Evolutionary conservation across 2,329 filamentous ascomycete genomes (phyloP).

Genomic region (Diplodia corticola): DNA sequence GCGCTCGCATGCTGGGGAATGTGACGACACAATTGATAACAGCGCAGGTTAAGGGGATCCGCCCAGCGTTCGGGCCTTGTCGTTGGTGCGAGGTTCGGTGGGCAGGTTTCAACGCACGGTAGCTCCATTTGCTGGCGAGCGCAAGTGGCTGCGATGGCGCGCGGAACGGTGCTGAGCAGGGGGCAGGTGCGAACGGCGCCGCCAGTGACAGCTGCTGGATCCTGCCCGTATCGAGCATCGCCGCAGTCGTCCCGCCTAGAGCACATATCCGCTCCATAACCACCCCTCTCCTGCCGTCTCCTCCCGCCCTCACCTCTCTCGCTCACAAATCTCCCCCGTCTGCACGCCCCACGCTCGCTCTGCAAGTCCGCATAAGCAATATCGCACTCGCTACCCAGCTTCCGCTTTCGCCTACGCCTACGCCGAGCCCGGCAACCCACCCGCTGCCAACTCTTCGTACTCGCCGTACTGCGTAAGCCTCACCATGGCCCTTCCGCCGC

Average conservation of each 20-base stretch:
- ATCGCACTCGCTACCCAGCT: constrained; percentile 4
- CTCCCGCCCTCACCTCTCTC: neutral
- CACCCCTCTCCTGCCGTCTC: neutral
- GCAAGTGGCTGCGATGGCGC: constrained; percentile 13
- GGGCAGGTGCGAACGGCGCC: neutral
- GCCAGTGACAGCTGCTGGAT: constrained; percentile 15
- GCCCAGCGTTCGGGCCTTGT: constrained; percentile 8
- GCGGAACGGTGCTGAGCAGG: constrained; percentile 10
- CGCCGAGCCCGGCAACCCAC: constrained; percentile 3
- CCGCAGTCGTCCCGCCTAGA: neutral
- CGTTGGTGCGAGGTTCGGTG: neutral
- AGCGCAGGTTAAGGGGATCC: neutral
- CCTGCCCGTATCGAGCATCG: constrained; percentile 17
- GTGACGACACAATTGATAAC: neutral
- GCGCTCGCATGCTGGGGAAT: neutral
- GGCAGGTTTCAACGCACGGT: constrained; percentile 17
- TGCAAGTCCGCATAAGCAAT: neutral
- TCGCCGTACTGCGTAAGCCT: constrained; percentile 3
- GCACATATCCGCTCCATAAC: neutral
- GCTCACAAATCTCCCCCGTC: neutral
- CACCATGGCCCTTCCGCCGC: neutral
- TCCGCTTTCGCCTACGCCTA: neutral
- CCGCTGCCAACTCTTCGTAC: constrained; percentile 1
- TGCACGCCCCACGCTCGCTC: constrained; percentile 6
- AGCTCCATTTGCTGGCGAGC: neutral